These are phyloP conservation scores for Coemansia sp. DNA, from an alignment of 192 early-diverging fungal species.

Conservation along the genomic window DNA sequence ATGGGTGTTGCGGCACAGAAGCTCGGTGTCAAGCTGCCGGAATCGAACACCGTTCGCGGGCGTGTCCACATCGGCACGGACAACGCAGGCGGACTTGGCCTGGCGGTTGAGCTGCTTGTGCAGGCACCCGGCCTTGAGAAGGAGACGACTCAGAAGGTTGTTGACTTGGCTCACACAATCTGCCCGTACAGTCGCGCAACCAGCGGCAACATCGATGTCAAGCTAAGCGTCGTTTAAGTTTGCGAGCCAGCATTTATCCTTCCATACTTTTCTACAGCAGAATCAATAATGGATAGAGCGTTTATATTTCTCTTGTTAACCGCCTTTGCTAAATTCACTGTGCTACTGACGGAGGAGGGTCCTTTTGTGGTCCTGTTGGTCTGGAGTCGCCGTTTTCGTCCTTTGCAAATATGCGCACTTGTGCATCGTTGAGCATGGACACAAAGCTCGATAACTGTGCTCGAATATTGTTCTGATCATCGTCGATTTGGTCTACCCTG, in stretches of 20 bases:
- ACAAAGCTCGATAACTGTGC: slow-evolving; percentile 39
- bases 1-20: slow-evolving; percentile 54
- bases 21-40: slow-evolving; percentile 49
- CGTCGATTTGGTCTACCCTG: slow-evolving; percentile 27
- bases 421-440: slow-evolving; percentile 42
- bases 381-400: not conserved
- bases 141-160: slow-evolving; percentile 46
- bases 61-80: slow-evolving; percentile 57
- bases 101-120: slow-evolving; percentile 56
- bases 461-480: slow-evolving; percentile 35
- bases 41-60: slow-evolving; percentile 51
- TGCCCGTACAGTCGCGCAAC: slow-evolving; percentile 61
- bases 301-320: not conserved
- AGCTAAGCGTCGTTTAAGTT: slow-evolving; percentile 46
- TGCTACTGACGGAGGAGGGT: not conserved
- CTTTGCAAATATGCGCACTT: slow-evolving; percentile 36
- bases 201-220: slow-evolving; percentile 57
- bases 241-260: not conserved
- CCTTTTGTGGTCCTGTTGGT: not conserved
- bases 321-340: not conserved
- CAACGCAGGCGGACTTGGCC: slow-evolving; percentile 51
- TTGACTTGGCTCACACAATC: slow-evolving; percentile 55
- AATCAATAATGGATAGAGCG: not conserved
- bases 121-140: slow-evolving; percentile 53
- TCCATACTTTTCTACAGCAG: not conserved